A percentile compares a stretch with the other conserved stretches of the same genome.
Evolutionary conservation across 2,329 filamentous ascomycete species (phyloP).

Genomic region (Diaporthe amygdali): DNA sequence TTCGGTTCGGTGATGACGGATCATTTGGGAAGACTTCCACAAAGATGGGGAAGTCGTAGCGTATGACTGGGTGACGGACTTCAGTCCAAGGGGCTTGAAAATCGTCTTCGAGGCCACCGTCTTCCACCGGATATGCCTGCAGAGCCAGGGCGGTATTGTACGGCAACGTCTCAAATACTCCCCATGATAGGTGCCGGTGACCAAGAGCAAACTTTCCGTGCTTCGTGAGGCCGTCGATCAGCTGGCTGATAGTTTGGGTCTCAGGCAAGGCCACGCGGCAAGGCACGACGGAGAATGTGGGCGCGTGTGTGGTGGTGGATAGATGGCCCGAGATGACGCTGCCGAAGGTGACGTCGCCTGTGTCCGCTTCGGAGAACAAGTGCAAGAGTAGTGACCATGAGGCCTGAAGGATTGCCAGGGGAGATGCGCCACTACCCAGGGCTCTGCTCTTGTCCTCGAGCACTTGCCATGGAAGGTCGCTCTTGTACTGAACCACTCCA

Average conservation of each 20-base stretch:
- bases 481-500: slow-evolving; percentile 22
- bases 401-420: slow-evolving; percentile 40
- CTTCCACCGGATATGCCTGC: slow-evolving; percentile 35
- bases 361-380: slow-evolving; percentile 37
- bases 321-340: slow-evolving; percentile 38
- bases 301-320: slow-evolving; percentile 35
- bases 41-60: slow-evolving; percentile 29
- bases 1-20: background rate
- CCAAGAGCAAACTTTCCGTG: slow-evolving; percentile 21
- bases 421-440: slow-evolving; percentile 33
- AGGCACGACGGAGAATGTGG: slow-evolving; percentile 40
- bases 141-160: slow-evolving; percentile 42
- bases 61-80: slow-evolving; percentile 23
- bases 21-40: slow-evolving; percentile 26
- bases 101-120: background rate
- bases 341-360: slow-evolving; percentile 39
- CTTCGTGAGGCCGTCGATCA: slow-evolving; percentile 27
- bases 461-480: slow-evolving; percentile 20
- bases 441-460: slow-evolving; percentile 28
- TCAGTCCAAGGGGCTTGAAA: slow-evolving; percentile 20
- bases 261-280: slow-evolving; percentile 34
- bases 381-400: slow-evolving; percentile 40
- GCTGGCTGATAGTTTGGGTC: slow-evolving; percentile 21
- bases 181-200: slow-evolving; percentile 33
- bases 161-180: slow-evolving; percentile 34